Conservation (phyloP, 169 alveolate species). For the Plasmodium sp. region DNA sequence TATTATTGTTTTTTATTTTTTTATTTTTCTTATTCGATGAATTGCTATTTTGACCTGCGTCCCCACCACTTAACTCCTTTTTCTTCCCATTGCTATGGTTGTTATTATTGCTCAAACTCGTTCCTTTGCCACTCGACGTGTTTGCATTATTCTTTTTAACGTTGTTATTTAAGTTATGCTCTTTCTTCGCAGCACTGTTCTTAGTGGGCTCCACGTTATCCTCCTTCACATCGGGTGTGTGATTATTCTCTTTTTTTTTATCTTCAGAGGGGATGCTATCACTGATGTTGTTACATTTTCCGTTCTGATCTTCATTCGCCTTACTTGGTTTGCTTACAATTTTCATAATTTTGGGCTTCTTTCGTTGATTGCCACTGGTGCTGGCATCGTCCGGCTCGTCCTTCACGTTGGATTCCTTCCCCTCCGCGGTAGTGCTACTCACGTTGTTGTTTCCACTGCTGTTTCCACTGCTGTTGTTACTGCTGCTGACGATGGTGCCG, state of each 20-base stretch:
- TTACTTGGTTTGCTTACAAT: constrained; percentile 1
- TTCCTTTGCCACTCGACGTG: background rate
- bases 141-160: background rate
- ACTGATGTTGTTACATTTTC: background rate
- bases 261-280: background rate
- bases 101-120: background rate
- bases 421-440: background rate
- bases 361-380: constrained; percentile 7
- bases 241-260: constrained; percentile 6
- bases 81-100: background rate
- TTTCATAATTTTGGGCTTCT: background rate
- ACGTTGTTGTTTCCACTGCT: background rate
- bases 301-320: background rate
- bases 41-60: background rate
- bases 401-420: background rate
- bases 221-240: background rate
- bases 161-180: constrained; percentile 10
- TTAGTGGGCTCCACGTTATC: background rate
- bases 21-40: background rate
- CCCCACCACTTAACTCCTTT: background rate
- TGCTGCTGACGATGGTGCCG: background rate
- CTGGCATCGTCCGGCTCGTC: background rate
- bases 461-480: background rate
- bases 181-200: background rate
- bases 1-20: background rate